Evolutionary conservation across 768 basidiomycete species (phyloP), one percentile per base, ranked within the genome.

Genomic region (Suillus luteus): DNA sequence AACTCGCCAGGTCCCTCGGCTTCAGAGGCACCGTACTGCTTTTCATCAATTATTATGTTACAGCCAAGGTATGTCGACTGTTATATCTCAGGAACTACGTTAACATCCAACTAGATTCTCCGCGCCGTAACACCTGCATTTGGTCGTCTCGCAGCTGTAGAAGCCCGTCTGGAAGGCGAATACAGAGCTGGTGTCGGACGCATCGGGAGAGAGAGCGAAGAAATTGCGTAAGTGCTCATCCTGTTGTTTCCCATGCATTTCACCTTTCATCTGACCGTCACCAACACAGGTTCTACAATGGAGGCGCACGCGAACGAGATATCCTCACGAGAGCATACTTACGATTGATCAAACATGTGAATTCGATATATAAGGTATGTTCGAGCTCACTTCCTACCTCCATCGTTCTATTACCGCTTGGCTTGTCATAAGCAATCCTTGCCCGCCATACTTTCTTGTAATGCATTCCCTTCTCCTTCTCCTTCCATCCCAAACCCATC

Each of bases 101-200:
- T n/a, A 27, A 9, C 5, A 44, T 5, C 10, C 10, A 35, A 15
- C 27, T 27, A 85, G 66, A 90, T 97, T 46, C 77, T 98, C 4
- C 83, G 87, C 33, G 88, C 90, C 4, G 95, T 92, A 5, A 95
- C 96, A 0, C 96, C 96, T 0, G 91, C 95, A 0, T 99, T 99
- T 76, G 96, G 96, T 0, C 85, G 88, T 40, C 81, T 98, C 15
- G 94, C 96, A 0, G 92, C 92, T 0, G 84, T 91, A 4, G 95
- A 97, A 72, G 94, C 95, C 0, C 84, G 88, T 37, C 76, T 98
- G 38, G 85, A 99, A 70, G 96, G 96, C 14, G 96, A 97, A 69
- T 98, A 96, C 71, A 81, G 96, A 24, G 85, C 88, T 0, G 95
- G 94, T 0, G 89, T 98, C 70, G 88, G 90, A 0, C 77, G 96